Base-by-base conservation (phyloP, 2,329 filamentous ascomycete species). In the Ustulina deusta region DNA sequence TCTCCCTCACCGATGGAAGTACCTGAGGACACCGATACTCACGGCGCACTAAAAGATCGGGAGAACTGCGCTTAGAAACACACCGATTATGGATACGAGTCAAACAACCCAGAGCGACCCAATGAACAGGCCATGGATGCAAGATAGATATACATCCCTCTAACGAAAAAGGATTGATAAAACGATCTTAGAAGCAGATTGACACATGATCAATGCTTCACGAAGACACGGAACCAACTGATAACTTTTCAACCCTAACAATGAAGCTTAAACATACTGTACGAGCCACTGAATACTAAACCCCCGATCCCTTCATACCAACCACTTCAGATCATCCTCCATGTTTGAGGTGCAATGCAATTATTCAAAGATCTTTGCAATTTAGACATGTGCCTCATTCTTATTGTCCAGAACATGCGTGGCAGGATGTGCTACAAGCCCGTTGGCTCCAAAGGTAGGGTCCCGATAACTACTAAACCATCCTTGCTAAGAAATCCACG, bases 61-160 rank as follows among this genome's bases (percentile, higher is more conserved):
- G 57, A 32, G 17, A 25, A 44, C 17, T 25, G 1, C 42, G 25
- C 32, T 6, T 52, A 10, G n/a, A 61, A 42, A 40, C 9, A 29
- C 17, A 60, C 63, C 2, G 63, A 66, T 36, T 66, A 58, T 20
- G 54, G 63, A 32, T 60, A 66, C 7, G 59, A 10, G 17, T 69
- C 49, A 6, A 51, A 63, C 17, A 66, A 51, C 27, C 25, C 7
- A 7, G 59, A 69, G 52, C 52, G 11, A 42, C 20, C 38, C 1
- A 22, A 51, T 25, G n/a, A 66, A 20, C 17, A 57, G 13, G 2
- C 29, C 13, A 17, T 10, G 6, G 13, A 61, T 56, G 48, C 4
- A 51, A 27, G 5, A 20, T 44, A 20, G 13, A 46, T 9, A 5
- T 4, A 22, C 22, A 9, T 29, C 20, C 11, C 25, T 29, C 46